Conservation (phyloP, 2,329 filamentous ascomycete genomes). For the Colletotrichum truncatum region DNA sequence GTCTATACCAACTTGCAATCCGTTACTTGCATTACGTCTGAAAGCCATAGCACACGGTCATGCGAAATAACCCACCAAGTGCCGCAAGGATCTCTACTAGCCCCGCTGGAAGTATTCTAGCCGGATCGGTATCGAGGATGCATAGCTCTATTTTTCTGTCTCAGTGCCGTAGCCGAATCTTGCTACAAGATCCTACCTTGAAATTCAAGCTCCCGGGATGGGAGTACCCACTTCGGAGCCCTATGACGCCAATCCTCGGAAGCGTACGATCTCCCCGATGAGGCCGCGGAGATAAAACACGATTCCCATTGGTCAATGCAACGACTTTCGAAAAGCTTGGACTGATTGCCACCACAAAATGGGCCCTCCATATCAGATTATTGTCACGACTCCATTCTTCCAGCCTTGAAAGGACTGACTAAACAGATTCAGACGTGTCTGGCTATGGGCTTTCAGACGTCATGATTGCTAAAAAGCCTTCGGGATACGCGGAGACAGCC, state of each 20-base stretch:
- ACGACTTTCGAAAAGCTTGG: background rate
- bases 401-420: background rate
- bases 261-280: background rate
- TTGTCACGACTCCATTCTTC: background rate
- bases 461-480: background rate
- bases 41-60: too few relatives aligned
- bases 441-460: background rate
- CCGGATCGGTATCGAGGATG: too few relatives aligned
- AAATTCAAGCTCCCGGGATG: background rate
- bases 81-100: too few relatives aligned
- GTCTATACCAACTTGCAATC: too few relatives aligned
- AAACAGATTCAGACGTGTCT: background rate
- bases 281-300: background rate
- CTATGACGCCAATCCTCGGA: constrained; percentile 17
- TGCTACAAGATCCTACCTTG: background rate
- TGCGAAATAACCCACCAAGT: too few relatives aligned
- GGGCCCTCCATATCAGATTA: constrained; percentile 5
- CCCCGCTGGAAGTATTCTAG: too few relatives aligned
- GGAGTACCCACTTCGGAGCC: background rate
- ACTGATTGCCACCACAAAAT: background rate
- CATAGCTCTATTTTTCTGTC: background rate
- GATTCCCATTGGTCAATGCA: background rate
- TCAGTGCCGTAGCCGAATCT: background rate
- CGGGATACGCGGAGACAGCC: background rate
- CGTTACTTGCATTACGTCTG: too few relatives aligned